Conservation (phyloP, 192 early-diverging fungal species). For the Radiomyces spectabilis region DNA sequence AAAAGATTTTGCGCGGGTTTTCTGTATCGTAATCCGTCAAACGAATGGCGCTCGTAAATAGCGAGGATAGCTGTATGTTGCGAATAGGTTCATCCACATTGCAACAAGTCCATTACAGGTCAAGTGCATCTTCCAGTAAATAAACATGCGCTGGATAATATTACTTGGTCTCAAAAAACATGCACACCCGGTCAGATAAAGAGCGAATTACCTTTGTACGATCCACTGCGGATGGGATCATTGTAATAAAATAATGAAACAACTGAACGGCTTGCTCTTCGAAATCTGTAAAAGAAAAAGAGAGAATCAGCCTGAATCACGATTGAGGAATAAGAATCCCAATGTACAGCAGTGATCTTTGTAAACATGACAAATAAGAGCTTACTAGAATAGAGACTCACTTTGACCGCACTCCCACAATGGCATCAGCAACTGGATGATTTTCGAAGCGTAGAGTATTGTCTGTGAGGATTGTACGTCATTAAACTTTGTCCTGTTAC, state of each 20-base stretch:
- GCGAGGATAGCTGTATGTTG: no score
- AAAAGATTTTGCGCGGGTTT: constrained; percentile 62
- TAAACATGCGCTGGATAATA: constrained; percentile 68
- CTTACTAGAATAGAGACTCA: constrained; percentile 75
- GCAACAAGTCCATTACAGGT: constrained; percentile 80
- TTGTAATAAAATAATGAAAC: constrained; percentile 66
- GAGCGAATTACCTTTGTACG: constrained; percentile 39
- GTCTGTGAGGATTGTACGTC: no score
- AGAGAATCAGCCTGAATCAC: no score
- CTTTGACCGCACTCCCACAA: constrained; percentile 71
- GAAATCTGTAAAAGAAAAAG: constrained; percentile 4
- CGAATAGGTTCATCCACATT: constrained; percentile 59
- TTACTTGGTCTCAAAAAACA: no score
- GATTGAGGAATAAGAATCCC: no score
- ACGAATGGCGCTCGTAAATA: no score
- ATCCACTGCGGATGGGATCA: constrained; percentile 70
- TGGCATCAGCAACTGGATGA: constrained; percentile 69
- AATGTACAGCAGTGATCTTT: constrained; percentile 65
- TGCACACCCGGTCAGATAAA: background rate
- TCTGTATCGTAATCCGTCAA: constrained; percentile 75
- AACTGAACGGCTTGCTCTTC: constrained; percentile 57
- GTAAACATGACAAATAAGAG: constrained; percentile 72
- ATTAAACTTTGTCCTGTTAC: no score
- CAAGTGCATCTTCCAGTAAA: constrained; percentile 85
- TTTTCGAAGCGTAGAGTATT: constrained; percentile 58